Evolutionary conservation across 306 rosid genomes (phyloP).

Genomic region (Casuarina glauca): DNA sequence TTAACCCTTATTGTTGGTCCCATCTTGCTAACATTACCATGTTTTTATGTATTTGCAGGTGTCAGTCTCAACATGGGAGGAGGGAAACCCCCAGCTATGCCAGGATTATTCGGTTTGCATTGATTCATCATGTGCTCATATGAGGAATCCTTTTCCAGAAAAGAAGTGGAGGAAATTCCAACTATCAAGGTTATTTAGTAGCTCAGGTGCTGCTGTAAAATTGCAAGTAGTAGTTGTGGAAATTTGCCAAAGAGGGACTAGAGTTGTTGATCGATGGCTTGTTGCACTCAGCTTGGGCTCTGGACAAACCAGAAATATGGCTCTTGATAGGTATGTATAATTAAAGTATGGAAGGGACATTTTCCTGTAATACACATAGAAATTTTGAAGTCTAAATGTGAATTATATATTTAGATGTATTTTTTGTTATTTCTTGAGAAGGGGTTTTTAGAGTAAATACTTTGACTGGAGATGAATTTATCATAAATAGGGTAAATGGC

Average conservation of each 20-base stretch:
- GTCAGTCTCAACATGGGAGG: constrained; percentile 85
- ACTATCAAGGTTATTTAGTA: constrained; percentile 85
- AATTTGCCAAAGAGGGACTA: constrained; percentile 54
- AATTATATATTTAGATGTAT: background rate
- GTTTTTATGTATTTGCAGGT: constrained; percentile 47
- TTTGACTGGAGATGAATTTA: background rate
- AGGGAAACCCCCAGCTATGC: constrained; percentile 57
- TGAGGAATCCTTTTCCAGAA: constrained; percentile 91
- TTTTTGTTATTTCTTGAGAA: constrained; percentile 3
- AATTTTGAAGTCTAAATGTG: constrained; percentile 9
- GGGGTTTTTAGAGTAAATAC: background rate
- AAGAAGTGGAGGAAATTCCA: constrained; percentile 98
- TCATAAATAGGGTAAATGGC: background rate
- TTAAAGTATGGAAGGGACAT: background rate
- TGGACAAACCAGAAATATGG: constrained; percentile 99
- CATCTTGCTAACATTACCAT: no score
- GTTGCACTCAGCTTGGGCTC: constrained; percentile 91
- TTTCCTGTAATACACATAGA: background rate
- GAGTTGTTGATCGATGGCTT: constrained; percentile 78
- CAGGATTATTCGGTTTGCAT: constrained; percentile 66
- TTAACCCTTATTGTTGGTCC: no score
- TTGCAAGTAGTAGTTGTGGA: constrained; percentile 72
- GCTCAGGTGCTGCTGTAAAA: constrained; percentile 82
- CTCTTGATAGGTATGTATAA: constrained; percentile 79
- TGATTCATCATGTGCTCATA: constrained; percentile 66